Conservation (phyloP, 257 asterid species). For the Solanum chaucha region DNA sequence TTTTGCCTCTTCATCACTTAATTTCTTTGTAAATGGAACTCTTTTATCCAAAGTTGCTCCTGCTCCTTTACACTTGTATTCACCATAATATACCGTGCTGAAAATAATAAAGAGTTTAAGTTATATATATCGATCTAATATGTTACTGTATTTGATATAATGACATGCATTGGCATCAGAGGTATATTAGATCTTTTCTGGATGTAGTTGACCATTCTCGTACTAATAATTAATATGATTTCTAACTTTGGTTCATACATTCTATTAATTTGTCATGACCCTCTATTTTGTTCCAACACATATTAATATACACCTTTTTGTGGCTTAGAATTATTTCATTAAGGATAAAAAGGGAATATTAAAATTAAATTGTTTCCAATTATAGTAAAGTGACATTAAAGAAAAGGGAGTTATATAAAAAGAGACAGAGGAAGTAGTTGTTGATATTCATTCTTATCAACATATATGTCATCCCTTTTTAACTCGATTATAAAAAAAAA, state of each 20-base stretch:
- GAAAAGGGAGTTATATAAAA: too few species aligned
- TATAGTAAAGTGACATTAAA: too few species aligned
- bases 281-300: not conserved
- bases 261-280: not conserved
- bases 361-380: too few species aligned
- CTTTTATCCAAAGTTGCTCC: slow-evolving; percentile 27
- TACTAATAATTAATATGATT: not conserved
- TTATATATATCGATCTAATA: not conserved
- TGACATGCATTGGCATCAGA: too few species aligned
- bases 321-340: too few species aligned
- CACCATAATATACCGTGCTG: slow-evolving; percentile 61
- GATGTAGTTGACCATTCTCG: too few species aligned
- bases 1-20: slow-evolving; percentile 21
- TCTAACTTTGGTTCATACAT: not conserved
- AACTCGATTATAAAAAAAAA: not conserved
- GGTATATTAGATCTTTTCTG: too few species aligned
- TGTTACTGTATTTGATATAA: too few species aligned
- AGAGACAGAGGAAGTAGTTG: too few species aligned
- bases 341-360: too few species aligned
- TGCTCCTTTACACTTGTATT: slow-evolving; percentile 35
- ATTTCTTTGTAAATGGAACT: slow-evolving; percentile 27
- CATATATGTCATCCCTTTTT: not conserved
- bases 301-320: too few species aligned
- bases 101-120: not conserved
- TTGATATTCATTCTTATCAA: not conserved